Evolutionary conservation across 2,329 filamentous ascomycete genomes (phyloP).

Genomic region (Colletotrichum orbiculare): DNA sequence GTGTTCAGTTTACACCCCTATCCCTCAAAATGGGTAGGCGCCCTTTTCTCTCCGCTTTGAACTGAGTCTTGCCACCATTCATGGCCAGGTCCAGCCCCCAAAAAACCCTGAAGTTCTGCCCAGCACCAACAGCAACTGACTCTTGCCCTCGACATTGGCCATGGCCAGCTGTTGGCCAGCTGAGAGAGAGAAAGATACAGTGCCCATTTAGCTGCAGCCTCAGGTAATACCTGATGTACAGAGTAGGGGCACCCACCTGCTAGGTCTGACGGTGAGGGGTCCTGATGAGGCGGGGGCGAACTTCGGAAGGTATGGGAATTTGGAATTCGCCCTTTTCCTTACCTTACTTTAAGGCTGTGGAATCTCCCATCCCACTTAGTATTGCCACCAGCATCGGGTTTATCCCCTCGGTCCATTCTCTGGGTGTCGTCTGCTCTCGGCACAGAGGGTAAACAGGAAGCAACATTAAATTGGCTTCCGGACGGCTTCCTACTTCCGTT

Average conservation of each 20-base stretch:
- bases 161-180: no score
- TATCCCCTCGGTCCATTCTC: not conserved
- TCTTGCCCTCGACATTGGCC: no score
- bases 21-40: slow-evolving; percentile 22
- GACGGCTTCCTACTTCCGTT: no score
- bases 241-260: no score
- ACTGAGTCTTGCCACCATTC: not conserved
- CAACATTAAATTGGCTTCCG: no score
- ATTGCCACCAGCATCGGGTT: not conserved
- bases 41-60: not conserved
- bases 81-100: no score
- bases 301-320: slow-evolving; percentile 22
- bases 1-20: not conserved
- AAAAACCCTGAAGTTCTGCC: no score
- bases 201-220: no score
- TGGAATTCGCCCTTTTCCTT: slow-evolving; percentile 27
- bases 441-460: no score
- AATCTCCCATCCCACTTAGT: not conserved
- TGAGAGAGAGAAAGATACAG: no score
- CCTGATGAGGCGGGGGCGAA: not conserved
- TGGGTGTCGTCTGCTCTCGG: not conserved
- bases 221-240: no score
- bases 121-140: no score
- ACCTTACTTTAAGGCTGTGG: slow-evolving; percentile 2
- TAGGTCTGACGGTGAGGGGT: slow-evolving; percentile 2